Conservation (phyloP, 306 rosid genomes). For the Carpinus viminea region DNA sequence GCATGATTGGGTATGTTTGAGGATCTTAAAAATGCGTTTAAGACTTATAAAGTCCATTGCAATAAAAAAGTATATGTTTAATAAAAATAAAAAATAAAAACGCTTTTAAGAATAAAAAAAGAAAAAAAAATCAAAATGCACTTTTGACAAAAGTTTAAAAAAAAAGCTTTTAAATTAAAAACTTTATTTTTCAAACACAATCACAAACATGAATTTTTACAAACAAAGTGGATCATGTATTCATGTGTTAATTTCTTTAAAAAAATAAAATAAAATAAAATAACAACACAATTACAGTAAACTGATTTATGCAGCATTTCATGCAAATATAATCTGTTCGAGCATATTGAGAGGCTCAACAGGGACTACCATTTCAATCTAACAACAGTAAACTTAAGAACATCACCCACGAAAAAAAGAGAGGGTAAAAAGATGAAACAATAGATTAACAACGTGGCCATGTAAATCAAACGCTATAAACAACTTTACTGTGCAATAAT, state of each 20-base stretch:
- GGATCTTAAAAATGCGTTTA: too few relatives aligned
- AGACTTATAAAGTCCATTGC: too few relatives aligned
- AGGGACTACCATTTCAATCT: neutral
- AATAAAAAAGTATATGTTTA: too few relatives aligned
- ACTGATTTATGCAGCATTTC: neutral
- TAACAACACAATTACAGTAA: neutral
- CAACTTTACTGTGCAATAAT: slow-evolving; percentile 23
- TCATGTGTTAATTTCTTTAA: neutral
- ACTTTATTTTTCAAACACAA: too few relatives aligned
- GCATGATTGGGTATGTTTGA: too few relatives aligned
- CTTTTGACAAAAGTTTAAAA: too few relatives aligned
- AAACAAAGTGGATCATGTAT: neutral
- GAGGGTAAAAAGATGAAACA: neutral
- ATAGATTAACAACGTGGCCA: neutral
- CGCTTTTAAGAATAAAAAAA: too few relatives aligned
- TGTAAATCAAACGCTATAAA: neutral
- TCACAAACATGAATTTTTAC: too few relatives aligned
- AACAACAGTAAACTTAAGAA: neutral
- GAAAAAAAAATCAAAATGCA: too few relatives aligned
- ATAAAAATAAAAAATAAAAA: too few relatives aligned
- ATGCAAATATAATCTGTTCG: neutral
- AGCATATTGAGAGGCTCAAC: neutral
- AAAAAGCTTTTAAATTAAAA: too few relatives aligned
- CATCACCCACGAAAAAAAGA: neutral
- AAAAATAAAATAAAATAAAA: neutral